Evolutionary conservation across 176 grass and related monocot genomes (phyloP).

Genomic region (Lolium rigidum): DNA sequence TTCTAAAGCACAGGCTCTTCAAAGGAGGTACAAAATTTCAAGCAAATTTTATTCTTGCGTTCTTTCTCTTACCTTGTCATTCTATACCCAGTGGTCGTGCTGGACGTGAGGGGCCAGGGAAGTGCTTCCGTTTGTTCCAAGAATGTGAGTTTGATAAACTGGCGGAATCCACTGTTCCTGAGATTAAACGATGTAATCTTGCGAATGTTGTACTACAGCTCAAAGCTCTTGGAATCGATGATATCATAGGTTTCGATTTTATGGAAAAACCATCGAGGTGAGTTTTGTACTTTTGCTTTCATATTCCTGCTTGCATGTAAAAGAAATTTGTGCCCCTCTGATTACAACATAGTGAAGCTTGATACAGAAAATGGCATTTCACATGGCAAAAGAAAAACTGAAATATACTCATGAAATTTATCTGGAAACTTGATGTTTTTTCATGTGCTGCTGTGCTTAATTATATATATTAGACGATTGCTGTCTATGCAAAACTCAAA

Average conservation of each 20-base stretch:
- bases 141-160: conserved; percentile 89
- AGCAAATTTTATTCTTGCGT: conserved; percentile 12
- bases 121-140: conserved; percentile 82
- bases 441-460: not conserved
- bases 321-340: not conserved
- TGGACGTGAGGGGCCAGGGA: conserved; percentile 82
- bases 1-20: conserved; percentile 96
- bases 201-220: conserved; percentile 94
- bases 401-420: conserved; percentile 29
- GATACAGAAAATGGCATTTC: not conserved
- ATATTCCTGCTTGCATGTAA: conserved; percentile 1
- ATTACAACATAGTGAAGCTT: not conserved
- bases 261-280: conserved; percentile 98
- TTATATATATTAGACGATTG: not conserved
- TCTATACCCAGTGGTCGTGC: conserved; percentile 72
- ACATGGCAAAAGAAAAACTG: not conserved
- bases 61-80: conserved; percentile 28
- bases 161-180: conserved; percentile 82
- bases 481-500: not conserved
- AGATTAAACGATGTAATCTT: conserved; percentile 96
- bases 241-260: conserved; percentile 95
- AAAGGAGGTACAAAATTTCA: conserved; percentile 67
- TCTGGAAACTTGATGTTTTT: conserved; percentile 1
- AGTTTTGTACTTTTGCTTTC: conserved; percentile 22
- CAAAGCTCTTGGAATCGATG: conserved; percentile 96